phyloP scores from a whole-genome alignment of 345 rosid species.

The Lenwebbia sp. region DNA sequence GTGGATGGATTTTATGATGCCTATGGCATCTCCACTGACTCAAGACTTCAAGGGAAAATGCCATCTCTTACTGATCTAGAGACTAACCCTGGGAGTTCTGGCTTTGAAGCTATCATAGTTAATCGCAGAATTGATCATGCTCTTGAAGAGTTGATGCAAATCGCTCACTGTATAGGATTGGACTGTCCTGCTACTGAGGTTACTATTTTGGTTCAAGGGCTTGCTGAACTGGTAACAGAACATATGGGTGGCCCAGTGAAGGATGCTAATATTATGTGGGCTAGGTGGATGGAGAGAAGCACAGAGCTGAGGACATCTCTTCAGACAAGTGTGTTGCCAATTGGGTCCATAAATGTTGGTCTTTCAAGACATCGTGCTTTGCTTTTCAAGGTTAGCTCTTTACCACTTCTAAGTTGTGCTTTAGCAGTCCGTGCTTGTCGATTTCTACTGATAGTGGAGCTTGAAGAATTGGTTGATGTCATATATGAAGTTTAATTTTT shows the following conservation, averaged over 20 bases:
- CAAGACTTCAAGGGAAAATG: slow-evolving; percentile 54
- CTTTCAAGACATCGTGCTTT: slow-evolving; percentile 94
- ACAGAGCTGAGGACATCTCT: slow-evolving; percentile 68
- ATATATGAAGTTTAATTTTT: background rate
- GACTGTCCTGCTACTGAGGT: slow-evolving; percentile 64
- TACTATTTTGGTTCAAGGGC: slow-evolving; percentile 54
- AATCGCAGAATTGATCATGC: slow-evolving; percentile 62
- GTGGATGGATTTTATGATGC: slow-evolving; percentile 95
- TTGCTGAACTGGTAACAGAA: slow-evolving; percentile 90
- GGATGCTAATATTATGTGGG: slow-evolving; percentile 76
- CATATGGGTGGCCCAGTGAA: slow-evolving; percentile 97
- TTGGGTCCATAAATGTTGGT: slow-evolving; percentile 85
- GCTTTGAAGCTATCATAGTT: slow-evolving; percentile 78
- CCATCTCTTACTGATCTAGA: slow-evolving; percentile 86
- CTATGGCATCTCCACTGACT: slow-evolving; percentile 51
- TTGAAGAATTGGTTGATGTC: background rate
- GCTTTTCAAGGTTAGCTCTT: slow-evolving; percentile 79
- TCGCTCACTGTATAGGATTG: slow-evolving; percentile 69
- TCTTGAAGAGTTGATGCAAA: slow-evolving; percentile 71
- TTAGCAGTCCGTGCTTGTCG: background rate
- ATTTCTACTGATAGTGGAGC: background rate
- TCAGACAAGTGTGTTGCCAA: slow-evolving; percentile 71
- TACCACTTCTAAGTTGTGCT: background rate
- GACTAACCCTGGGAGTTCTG: slow-evolving; percentile 50
- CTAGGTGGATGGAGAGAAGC: slow-evolving; percentile 85